A percentile compares a stretch with the other conserved stretches of the same genome.
Conservation (phyloP, 2,329 filamentous ascomycete species). For the Clonostachys sp. region DNA sequence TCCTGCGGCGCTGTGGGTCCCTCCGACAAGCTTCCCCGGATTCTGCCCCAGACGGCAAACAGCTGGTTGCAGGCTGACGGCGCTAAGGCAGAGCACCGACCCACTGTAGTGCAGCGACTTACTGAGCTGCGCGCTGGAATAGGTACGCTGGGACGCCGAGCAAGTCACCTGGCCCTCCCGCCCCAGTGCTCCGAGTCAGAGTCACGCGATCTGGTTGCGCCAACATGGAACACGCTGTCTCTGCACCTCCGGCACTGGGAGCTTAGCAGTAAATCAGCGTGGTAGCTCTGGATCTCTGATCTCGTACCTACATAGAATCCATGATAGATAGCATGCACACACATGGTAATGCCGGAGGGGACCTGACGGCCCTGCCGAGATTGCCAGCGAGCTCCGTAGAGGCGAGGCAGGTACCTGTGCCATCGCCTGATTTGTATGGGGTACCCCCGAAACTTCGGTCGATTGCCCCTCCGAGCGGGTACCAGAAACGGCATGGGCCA, state of each 20-base stretch:
- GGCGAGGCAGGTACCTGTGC: too few species aligned
- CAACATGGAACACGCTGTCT: not conserved
- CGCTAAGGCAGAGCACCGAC: not conserved
- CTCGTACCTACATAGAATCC: too few species aligned
- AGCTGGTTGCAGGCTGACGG: conserved; percentile 2
- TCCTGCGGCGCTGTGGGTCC: conserved; percentile 17
- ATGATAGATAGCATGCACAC: too few species aligned
- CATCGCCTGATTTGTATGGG: too few species aligned
- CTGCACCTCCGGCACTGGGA: not conserved
- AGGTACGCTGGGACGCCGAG: not conserved
- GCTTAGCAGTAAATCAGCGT: not conserved
- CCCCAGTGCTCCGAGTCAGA: not conserved
- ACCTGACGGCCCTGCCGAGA: too few species aligned
- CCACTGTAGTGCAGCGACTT: not conserved
- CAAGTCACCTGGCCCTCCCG: not conserved
- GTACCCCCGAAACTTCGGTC: too few species aligned
- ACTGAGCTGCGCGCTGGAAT: not conserved
- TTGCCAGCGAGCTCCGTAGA: too few species aligned
- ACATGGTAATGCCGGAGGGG: too few species aligned
- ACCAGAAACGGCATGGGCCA: too few species aligned
- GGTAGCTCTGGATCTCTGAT: not conserved
- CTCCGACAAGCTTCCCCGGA: conserved; percentile 24
- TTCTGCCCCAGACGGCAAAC: conserved; percentile 16
- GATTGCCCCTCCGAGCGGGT: too few species aligned
- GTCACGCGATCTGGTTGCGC: not conserved